Percentiles rank a stretch among this genome's conserved stretches.
Evolutionary conservation across 495 filamentous ascomycete genomes (phyloP).

Genomic region (Tuber indicum): DNA sequence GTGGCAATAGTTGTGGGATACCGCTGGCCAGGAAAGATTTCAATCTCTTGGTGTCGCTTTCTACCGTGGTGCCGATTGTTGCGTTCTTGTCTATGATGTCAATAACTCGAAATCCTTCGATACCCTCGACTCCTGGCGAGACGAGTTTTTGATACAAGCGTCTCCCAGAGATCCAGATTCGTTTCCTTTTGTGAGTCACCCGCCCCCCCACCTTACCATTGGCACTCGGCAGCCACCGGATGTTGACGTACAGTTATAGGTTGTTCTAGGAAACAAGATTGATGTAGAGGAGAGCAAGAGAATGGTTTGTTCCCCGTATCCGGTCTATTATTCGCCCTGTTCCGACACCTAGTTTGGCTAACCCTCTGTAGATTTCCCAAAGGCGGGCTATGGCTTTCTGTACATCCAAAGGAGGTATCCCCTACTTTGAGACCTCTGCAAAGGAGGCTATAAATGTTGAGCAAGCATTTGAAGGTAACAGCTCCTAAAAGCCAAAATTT

Average conservation of each 20-base stretch:
- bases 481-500: constrained; percentile 2
- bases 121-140: constrained; percentile 94
- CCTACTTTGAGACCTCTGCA: constrained; percentile 98
- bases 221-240: not conserved
- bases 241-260: constrained; percentile 46
- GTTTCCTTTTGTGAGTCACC: constrained; percentile 84
- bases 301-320: constrained; percentile 52
- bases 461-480: constrained; percentile 89
- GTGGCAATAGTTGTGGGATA: constrained; percentile 80
- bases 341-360: constrained; percentile 18
- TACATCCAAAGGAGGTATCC: constrained; percentile 91
- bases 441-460: constrained; percentile 99
- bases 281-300: constrained; percentile 97
- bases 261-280: constrained; percentile 97
- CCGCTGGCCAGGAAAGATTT: constrained; percentile 94
- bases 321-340: constrained; percentile 2
- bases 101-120: constrained; percentile 99
- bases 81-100: constrained; percentile 95
- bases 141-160: constrained; percentile 97
- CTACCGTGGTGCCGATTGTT: constrained; percentile 97
- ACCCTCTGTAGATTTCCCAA: constrained; percentile 61
- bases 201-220: not conserved
- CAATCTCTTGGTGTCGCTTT: constrained; percentile 97
- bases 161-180: constrained; percentile 93
- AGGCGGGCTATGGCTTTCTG: constrained; percentile 97